phyloP scores from a whole-genome alignment of 208 protist species.

The Perkinsela sp. region DNA sequence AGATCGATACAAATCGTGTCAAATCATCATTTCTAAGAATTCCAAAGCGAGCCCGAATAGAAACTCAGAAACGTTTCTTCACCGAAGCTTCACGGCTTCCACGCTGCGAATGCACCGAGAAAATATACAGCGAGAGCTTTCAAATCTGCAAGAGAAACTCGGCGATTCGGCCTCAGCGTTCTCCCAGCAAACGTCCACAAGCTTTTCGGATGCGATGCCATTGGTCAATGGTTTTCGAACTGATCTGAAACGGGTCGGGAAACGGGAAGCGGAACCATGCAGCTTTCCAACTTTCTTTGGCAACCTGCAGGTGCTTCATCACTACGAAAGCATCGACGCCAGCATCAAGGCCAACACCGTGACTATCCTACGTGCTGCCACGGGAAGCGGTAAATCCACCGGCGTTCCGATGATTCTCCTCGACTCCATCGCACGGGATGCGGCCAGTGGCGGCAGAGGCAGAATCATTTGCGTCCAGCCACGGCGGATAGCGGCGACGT shows the following conservation, averaged over 20 bases:
- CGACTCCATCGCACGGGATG: constrained; percentile 54
- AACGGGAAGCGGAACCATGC: neutral
- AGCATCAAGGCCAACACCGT: constrained; percentile 38
- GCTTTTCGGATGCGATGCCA: neutral
- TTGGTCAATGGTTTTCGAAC: neutral
- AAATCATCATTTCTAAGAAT: neutral
- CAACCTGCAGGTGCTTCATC: neutral
- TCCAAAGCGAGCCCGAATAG: neutral
- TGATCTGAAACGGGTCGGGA: neutral
- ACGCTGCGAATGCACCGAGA: neutral
- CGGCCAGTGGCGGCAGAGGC: constrained; percentile 31
- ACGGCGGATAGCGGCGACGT: constrained; percentile 62
- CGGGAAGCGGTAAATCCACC: constrained; percentile 90
- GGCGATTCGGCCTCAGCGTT: neutral
- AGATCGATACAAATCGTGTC: neutral
- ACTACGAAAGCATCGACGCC: constrained; percentile 11
- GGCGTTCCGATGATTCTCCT: constrained; percentile 82
- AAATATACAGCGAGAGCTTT: neutral
- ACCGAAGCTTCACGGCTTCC: neutral
- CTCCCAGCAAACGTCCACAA: neutral
- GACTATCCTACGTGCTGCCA: constrained; percentile 78
- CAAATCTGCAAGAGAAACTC: neutral
- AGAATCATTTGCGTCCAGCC: constrained; percentile 79
- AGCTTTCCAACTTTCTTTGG: neutral
- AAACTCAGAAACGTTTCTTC: neutral